A percentile compares a stretch with the other conserved stretches of the same genome.
phyloP scores from a whole-genome alignment of 306 rosid genomes.

The Quercus engelmannii region DNA sequence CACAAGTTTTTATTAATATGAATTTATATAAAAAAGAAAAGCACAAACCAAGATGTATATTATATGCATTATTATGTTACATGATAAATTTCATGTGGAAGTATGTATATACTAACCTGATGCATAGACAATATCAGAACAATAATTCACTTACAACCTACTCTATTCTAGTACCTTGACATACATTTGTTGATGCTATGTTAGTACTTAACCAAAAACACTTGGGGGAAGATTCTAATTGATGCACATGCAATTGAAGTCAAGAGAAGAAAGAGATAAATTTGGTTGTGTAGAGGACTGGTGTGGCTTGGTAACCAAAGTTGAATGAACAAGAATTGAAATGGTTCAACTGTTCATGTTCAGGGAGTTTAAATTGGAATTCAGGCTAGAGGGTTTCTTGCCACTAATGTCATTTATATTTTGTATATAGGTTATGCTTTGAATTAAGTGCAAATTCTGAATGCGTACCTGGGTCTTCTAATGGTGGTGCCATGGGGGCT shows the following conservation, averaged over 20 bases:
- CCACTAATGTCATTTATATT: conserved; percentile 1
- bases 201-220: neutral
- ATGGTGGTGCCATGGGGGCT: conserved; percentile 48
- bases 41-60: neutral
- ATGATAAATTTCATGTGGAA: neutral
- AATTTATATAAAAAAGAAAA: neutral
- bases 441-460: conserved; percentile 8
- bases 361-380: conserved; percentile 12
- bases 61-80: neutral
- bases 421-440: neutral
- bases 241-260: neutral
- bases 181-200: neutral
- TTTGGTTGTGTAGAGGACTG: conserved; percentile 22
- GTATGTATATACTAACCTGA: neutral
- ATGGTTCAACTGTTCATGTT: conserved; percentile 4
- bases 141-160: neutral
- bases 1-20: conserved; percentile 13
- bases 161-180: neutral
- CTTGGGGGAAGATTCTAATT: neutral
- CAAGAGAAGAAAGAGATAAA: conserved; percentile 16
- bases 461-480: conserved; percentile 61
- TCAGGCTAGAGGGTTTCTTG: conserved; percentile 2
- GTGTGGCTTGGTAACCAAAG: conserved; percentile 27
- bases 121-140: neutral
- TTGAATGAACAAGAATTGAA: conserved; percentile 28